A percentile compares a stretch with the other conserved stretches of the same genome.
Conservation (phyloP, 2,329 filamentous ascomycete species). For the Aspergillus clavatus region DNA sequence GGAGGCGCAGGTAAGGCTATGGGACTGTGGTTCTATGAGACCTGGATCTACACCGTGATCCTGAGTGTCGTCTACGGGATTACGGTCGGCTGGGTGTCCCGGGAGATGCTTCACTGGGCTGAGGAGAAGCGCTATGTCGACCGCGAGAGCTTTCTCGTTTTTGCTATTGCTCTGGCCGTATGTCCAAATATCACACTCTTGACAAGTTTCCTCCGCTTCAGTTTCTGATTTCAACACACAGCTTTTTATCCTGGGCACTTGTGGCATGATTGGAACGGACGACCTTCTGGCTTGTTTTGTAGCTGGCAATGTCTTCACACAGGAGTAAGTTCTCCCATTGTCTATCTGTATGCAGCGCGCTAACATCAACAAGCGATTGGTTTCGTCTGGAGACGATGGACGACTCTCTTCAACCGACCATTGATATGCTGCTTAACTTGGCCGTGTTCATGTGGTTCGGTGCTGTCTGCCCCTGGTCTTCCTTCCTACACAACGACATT, state of each 20-base stretch:
- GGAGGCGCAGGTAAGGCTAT: conserved; percentile 65
- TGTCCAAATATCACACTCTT: conserved; percentile 26
- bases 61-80: conserved; percentile 74
- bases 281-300: conserved; percentile 91
- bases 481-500: conserved; percentile 62
- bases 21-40: conserved; percentile 78
- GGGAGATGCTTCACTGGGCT: conserved; percentile 77
- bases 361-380: conserved; percentile 61
- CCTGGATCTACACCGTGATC: conserved; percentile 76
- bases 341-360: neutral
- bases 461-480: conserved; percentile 73
- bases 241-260: conserved; percentile 81
- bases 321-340: conserved; percentile 54
- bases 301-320: conserved; percentile 84
- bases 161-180: conserved; percentile 74
- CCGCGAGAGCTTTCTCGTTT: conserved; percentile 80
- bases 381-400: conserved; percentile 84
- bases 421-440: conserved; percentile 91
- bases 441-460: conserved; percentile 89
- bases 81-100: conserved; percentile 72
- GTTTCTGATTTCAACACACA: conserved; percentile 24
- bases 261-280: conserved; percentile 80
- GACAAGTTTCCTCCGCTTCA: neutral
- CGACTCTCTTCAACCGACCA: conserved; percentile 87
- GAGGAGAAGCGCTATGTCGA: conserved; percentile 78